phyloP scores from a whole-genome alignment of 345 rosid genomes.

The Hevea brasiliensis region DNA sequence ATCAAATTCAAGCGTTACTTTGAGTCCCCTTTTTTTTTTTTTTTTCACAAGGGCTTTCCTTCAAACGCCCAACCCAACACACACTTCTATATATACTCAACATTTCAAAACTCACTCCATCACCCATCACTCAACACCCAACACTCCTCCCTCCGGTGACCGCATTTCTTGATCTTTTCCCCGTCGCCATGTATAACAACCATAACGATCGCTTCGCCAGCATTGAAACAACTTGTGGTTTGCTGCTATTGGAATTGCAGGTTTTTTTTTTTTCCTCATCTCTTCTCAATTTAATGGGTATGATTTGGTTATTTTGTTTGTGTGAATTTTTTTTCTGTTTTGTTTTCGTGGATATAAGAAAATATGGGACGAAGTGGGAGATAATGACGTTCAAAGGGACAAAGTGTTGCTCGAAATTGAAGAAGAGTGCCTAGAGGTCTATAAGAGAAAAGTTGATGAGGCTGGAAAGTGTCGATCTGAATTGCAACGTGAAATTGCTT shows the following conservation, averaged over 20 bases:
- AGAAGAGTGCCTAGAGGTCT: slow-evolving; percentile 51
- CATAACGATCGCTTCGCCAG: slow-evolving; percentile 17
- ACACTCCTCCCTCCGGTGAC: too few relatives aligned
- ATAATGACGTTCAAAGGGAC: slow-evolving; percentile 47
- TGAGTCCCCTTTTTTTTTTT: slow-evolving; percentile 1
- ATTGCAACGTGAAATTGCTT: slow-evolving; percentile 43
- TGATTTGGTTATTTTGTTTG: background rate
- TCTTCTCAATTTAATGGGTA: background rate
- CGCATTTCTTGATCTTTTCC: background rate
- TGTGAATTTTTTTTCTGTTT: background rate
- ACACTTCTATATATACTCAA: background rate
- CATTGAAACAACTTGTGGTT: slow-evolving; percentile 55
- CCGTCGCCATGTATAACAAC: background rate
- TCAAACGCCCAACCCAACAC: background rate
- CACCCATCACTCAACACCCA: background rate
- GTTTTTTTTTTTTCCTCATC: slow-evolving; percentile 23
- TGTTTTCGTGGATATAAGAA: slow-evolving; percentile 30
- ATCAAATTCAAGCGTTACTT: slow-evolving; percentile 39
- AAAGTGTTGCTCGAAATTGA: slow-evolving; percentile 51
- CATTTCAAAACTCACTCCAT: background rate
- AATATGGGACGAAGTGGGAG: slow-evolving; percentile 69
- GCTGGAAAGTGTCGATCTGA: slow-evolving; percentile 47
- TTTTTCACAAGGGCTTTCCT: background rate
- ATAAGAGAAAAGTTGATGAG: slow-evolving; percentile 46
- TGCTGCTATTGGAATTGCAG: slow-evolving; percentile 56